Evolutionary conservation across 352 stramenopile species (phyloP).

Genomic region (Globisporangium viniferum): DNA sequence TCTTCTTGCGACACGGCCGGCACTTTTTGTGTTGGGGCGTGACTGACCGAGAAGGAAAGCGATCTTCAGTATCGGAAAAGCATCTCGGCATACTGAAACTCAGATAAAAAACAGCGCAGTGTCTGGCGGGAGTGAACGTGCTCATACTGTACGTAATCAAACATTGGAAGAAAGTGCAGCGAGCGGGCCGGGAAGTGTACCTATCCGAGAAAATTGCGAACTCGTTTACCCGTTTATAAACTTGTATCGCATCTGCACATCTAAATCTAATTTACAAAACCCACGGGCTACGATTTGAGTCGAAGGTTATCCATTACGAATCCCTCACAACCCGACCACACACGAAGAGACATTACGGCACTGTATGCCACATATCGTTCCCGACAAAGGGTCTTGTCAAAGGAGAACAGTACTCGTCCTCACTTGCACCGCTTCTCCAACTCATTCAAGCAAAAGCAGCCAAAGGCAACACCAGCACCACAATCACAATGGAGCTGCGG

Average conservation of each 20-base stretch:
- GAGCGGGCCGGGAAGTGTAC: no score
- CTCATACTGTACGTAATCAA: no score
- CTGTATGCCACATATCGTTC: no score
- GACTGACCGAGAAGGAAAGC: not conserved
- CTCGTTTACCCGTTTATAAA: not conserved
- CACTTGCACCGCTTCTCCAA: no score
- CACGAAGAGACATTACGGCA: no score
- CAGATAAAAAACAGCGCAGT: not conserved
- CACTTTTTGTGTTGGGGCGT: not conserved
- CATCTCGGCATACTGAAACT: not conserved
- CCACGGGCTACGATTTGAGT: not conserved
- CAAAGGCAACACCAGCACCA: not conserved
- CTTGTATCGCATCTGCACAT: not conserved
- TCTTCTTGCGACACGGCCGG: conserved; percentile 4
- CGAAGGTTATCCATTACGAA: not conserved
- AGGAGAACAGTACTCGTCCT: no score
- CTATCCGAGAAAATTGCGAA: no score
- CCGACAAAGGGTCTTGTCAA: no score
- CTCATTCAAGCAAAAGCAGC: not conserved
- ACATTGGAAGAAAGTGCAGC: no score
- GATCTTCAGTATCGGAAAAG: not conserved
- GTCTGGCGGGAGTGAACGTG: not conserved
- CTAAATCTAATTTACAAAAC: not conserved
- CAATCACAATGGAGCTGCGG: conserved; percentile 50
- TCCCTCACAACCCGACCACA: conserved; percentile 5